A percentile compares a stretch with the other conserved stretches of the same genome.
Conservation (phyloP, 1,284 basidiomycete species). For the Cronartium ribicola region DNA sequence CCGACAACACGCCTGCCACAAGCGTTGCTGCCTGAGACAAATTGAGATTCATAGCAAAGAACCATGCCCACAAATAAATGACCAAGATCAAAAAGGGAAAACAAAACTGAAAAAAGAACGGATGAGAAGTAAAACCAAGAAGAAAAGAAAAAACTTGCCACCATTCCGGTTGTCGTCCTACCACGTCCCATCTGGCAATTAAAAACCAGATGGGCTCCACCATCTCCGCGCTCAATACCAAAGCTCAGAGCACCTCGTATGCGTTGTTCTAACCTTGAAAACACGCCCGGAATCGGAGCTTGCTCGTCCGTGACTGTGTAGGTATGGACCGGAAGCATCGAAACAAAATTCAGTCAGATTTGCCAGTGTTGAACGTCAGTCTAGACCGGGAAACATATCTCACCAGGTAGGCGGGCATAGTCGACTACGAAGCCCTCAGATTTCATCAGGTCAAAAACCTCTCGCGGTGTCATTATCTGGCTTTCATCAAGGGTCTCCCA, state of each 20-base stretch:
- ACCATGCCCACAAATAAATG: too few species aligned
- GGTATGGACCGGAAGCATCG: too few species aligned
- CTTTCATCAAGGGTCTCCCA: conserved; percentile 80
- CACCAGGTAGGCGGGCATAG: conserved; percentile 39
- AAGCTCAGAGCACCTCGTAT: conserved; percentile 63
- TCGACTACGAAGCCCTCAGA: conserved; percentile 35
- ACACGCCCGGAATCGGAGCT: conserved; percentile 79
- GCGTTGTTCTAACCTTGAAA: conserved; percentile 71
- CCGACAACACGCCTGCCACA: conserved; percentile 58
- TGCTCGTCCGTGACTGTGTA: conserved; percentile 80
- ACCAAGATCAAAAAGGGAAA: too few species aligned
- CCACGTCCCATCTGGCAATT: conserved; percentile 78
- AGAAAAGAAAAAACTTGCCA: background rate
- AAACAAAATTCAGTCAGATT: too few species aligned
- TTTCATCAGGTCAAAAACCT: conserved; percentile 62
- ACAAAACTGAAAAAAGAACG: background rate
- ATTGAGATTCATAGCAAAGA: conserved; percentile 56
- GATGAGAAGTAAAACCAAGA: too few species aligned
- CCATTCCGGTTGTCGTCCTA: conserved; percentile 76
- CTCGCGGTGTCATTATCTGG: conserved; percentile 89
- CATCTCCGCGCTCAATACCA: conserved; percentile 51
- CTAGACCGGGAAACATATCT: background rate
- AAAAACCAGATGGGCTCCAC: conserved; percentile 68
- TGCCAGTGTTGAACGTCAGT: too few species aligned
- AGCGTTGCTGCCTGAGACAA: conserved; percentile 62